Base-by-base conservation (phyloP, 1,284 basidiomycete species). In the Heliocybe sulcata region DNA sequence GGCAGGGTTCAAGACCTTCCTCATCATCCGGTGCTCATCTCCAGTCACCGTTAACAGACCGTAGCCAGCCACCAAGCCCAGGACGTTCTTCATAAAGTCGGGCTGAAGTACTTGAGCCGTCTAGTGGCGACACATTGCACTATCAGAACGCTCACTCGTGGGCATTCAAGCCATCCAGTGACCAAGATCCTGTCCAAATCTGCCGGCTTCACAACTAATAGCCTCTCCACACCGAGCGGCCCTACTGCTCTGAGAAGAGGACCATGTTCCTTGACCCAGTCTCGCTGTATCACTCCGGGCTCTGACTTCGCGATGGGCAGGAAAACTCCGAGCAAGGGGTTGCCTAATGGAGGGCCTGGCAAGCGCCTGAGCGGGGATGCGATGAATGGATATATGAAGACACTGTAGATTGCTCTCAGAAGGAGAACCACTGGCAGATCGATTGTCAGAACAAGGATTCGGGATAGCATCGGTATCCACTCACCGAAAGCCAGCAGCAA, bases 1-100 rank as follows among this genome's bases (percentile, higher is more conserved):
- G 0, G 77, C 77, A 1, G 76, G 76, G 57, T 77, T 77, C 75
- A 79, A 76, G 1, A 68, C 69, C 57, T 70, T 74, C 23, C 77
- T 70, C 74, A 79, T 77, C 55, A 70, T 70, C 57, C 70, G 74
- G 59, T 78, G 77, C 45, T 75, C 73, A 50, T 73, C 70, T 14
- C 75, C 76, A 2, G 75, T 76, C 0, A 74, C 72, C 0, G 77
- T 79, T 53, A 80, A 63, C 11, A 79, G 65, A 0, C 77, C 77
- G 63, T 74, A 71, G 0, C 77, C 77, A 4, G 76, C 71, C 0
- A 72, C 69, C 14, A 74, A 58, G 1, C 72, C 76, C 3, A 78
- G 59, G 8, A 73, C 63, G 52, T 73, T 67, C 51, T 71, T 68
- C 69, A 77, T 63, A 54, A 74, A 77, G 22, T 62, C 60, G 0